These are phyloP conservation scores for Globisporangium megalacanthum DNA, from an alignment of 352 stramenopile genomes.

Conservation along the genomic window DNA sequence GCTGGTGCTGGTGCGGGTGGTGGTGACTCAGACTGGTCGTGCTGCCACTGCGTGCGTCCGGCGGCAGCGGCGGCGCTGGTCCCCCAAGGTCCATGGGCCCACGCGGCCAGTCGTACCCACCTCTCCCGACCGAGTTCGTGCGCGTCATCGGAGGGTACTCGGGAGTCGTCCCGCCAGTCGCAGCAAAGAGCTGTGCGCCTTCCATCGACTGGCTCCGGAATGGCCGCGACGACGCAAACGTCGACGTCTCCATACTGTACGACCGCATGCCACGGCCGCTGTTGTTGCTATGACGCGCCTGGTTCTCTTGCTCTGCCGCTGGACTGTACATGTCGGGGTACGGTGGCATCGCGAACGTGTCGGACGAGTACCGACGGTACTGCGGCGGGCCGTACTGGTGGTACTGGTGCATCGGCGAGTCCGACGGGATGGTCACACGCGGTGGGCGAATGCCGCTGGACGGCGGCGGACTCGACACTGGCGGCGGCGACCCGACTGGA, in stretches of 20 bases:
- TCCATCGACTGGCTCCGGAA: constrained; percentile 77
- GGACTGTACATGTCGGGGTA: constrained; percentile 55
- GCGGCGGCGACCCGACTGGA: constrained; percentile 28
- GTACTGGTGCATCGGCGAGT: constrained; percentile 66
- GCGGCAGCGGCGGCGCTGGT: constrained; percentile 50
- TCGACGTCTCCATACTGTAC: constrained; percentile 71
- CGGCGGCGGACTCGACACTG: constrained; percentile 30
- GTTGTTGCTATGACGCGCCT: constrained; percentile 29
- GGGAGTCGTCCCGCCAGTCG: constrained; percentile 18
- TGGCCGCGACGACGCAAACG: constrained; percentile 43
- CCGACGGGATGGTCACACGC: constrained; percentile 60
- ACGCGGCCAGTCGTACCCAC: constrained; percentile 70
- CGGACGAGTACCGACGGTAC: constrained; percentile 71
- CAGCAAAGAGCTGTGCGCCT: constrained; percentile 52
- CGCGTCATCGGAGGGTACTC: constrained; percentile 58
- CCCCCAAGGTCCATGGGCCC: constrained; percentile 27
- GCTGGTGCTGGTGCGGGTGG: not conserved
- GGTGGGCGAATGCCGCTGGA: constrained; percentile 40
- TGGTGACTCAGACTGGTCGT: not conserved
- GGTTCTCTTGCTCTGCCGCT: constrained; percentile 41
- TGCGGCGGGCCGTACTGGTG: constrained; percentile 28
- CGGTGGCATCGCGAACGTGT: constrained; percentile 51
- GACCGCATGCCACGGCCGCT: constrained; percentile 50
- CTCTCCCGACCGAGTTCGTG: constrained; percentile 51
- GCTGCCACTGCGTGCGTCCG: constrained; percentile 30